Evolutionary conservation across 108 stramenopile genomes (phyloP).

Genomic region (Licmophora abbreviata): DNA sequence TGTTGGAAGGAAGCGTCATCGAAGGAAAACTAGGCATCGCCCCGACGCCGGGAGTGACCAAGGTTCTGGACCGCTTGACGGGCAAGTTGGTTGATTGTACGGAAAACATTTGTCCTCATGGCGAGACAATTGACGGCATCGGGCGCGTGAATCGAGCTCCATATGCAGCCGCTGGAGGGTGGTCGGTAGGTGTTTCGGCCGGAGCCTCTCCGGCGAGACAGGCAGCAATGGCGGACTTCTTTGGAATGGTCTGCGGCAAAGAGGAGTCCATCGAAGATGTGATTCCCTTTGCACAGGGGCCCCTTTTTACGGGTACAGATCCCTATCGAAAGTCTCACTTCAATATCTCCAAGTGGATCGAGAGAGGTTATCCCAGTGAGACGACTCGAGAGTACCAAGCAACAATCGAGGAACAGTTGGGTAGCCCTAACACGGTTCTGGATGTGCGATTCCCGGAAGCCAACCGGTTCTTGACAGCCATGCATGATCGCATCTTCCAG

Average conservation of each 20-base stretch:
- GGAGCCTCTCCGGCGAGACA: slow-evolving; percentile 6
- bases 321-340: slow-evolving; percentile 25
- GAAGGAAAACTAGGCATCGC: slow-evolving; percentile 18
- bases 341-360: slow-evolving; percentile 15
- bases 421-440: slow-evolving; percentile 25
- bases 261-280: slow-evolving; percentile 19
- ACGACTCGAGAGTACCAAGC: slow-evolving; percentile 21
- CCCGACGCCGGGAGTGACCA: slow-evolving; percentile 15
- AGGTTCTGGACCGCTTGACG: slow-evolving; percentile 18
- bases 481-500: slow-evolving; percentile 16
- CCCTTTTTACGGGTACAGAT: slow-evolving; percentile 14
- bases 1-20: slow-evolving; percentile 8
- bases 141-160: slow-evolving; percentile 32
- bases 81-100: slow-evolving; percentile 26
- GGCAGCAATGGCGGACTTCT: slow-evolving; percentile 31
- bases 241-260: slow-evolving; percentile 21
- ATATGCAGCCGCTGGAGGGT: slow-evolving; percentile 41
- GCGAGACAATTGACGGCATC: slow-evolving; percentile 18
- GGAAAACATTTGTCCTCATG: slow-evolving; percentile 22
- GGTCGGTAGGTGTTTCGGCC: slow-evolving; percentile 27
- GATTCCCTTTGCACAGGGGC: slow-evolving; percentile 25
- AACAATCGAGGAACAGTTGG: slow-evolving; percentile 15
- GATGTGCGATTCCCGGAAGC: slow-evolving; percentile 30
- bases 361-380: slow-evolving; percentile 12
- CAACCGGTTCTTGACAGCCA: slow-evolving; percentile 7